Percentiles rank a stretch among this genome's conserved stretches.
phyloP scores from a whole-genome alignment of 306 rosid genomes.

The Arachis hypogaea region DNA sequence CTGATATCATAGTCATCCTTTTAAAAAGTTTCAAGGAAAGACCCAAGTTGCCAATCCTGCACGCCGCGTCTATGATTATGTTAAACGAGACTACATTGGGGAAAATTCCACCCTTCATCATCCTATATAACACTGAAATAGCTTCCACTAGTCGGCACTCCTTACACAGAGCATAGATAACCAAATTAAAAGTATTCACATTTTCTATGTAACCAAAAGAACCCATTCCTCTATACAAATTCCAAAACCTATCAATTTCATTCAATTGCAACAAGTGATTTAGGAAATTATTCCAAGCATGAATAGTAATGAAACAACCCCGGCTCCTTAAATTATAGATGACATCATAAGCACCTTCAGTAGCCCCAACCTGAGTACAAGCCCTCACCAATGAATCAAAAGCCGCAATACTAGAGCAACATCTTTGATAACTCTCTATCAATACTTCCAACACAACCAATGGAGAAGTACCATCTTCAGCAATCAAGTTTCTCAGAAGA shows the following conservation, averaged over 20 bases:
- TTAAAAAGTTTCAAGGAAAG: constrained; percentile 52
- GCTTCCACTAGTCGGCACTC: no score
- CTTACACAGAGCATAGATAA: no score
- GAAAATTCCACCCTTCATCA: no score
- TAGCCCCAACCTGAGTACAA: constrained; percentile 39
- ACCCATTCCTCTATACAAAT: constrained; percentile 57
- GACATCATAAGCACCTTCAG: constrained; percentile 52
- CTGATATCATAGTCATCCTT: constrained; percentile 48
- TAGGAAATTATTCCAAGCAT: constrained; percentile 69
- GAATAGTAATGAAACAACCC: constrained; percentile 53
- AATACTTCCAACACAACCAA: constrained; percentile 54
- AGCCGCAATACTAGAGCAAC: constrained; percentile 46
- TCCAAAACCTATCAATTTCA: constrained; percentile 54
- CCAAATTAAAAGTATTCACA: constrained; percentile 15
- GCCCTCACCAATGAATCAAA: constrained; percentile 68
- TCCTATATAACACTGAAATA: no score
- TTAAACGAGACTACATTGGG: constrained; percentile 63
- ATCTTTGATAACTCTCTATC: constrained; percentile 41
- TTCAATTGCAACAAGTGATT: constrained; percentile 52
- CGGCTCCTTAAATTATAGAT: constrained; percentile 42
- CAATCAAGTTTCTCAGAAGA: constrained; percentile 49
- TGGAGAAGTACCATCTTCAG: constrained; percentile 38
- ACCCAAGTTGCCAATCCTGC: constrained; percentile 55
- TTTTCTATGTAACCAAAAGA: constrained; percentile 42
- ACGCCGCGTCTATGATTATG: constrained; percentile 60